Evolutionary conservation across 140 eudicot species (phyloP).

Genomic region (Anethum foeniculum): DNA sequence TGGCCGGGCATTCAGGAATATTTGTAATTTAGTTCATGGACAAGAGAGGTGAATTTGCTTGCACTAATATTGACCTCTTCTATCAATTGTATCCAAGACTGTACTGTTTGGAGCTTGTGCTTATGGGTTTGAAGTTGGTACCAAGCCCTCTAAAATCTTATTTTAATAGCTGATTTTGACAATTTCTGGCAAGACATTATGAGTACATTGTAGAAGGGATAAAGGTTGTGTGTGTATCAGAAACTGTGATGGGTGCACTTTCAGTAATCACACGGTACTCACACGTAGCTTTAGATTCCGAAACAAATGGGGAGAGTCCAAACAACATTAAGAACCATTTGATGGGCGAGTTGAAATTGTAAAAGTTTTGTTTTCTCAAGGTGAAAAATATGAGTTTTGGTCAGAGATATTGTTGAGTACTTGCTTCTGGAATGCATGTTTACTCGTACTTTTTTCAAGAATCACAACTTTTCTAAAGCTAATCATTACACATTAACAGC

Average conservation of each 20-base stretch:
- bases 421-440: not conserved
- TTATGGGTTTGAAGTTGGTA: not conserved
- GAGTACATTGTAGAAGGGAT: not conserved
- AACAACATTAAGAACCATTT: not conserved
- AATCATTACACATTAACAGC: not conserved
- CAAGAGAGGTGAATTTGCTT: not conserved
- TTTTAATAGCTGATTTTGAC: not conserved
- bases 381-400: not conserved
- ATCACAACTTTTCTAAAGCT: not conserved
- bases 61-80: not conserved
- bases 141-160: not conserved
- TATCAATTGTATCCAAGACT: not conserved
- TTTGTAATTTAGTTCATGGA: conserved; percentile 6
- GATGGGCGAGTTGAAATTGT: not conserved
- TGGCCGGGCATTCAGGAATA: not conserved
- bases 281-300: conserved; percentile 1
- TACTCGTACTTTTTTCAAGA: not conserved
- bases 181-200: not conserved
- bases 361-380: not conserved
- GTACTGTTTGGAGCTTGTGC: not conserved
- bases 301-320: not conserved
- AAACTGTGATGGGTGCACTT: not conserved
- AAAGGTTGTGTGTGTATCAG: not conserved
- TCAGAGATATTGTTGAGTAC: not conserved
- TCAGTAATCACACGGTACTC: not conserved